These are phyloP conservation scores for Ceratocystis colombiana DNA, from an alignment of 2,329 filamentous ascomycete genomes.

Conservation along the genomic window DNA sequence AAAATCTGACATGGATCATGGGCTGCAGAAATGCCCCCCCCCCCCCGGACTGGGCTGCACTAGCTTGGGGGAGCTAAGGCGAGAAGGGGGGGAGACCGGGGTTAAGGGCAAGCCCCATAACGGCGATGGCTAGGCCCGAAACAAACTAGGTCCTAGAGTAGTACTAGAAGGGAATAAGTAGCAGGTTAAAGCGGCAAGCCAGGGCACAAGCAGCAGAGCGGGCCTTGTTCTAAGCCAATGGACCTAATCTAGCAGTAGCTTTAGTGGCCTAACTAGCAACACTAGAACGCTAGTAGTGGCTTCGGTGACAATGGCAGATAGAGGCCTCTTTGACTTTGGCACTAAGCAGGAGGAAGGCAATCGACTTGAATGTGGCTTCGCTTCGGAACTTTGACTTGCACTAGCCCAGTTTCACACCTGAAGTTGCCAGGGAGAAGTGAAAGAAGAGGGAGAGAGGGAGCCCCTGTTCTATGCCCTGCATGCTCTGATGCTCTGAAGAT, in stretches of 20 bases:
- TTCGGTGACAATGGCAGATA: too few relatives aligned
- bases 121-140: neutral
- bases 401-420: slow-evolving; percentile 7
- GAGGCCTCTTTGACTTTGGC: too few relatives aligned
- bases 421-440: slow-evolving; percentile 1
- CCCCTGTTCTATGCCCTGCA: too few relatives aligned
- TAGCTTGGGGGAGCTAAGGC: neutral
- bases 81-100: neutral
- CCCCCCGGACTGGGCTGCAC: neutral
- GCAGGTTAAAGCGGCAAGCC: neutral
- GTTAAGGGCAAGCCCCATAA: neutral
- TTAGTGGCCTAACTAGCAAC: too few relatives aligned
- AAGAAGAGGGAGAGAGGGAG: neutral
- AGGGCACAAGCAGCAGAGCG: neutral
- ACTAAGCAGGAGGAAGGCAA: neutral
- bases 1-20: neutral
- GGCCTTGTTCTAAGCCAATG: too few relatives aligned
- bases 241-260: too few relatives aligned
- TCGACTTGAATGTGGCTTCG: neutral
- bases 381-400: slow-evolving; percentile 8
- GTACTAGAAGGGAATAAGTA: neutral
- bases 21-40: neutral
- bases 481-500: too few relatives aligned
- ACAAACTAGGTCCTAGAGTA: neutral
- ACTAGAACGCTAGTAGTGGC: too few relatives aligned